Conservation (phyloP, 2,329 filamentous ascomycete species). For the Drechmeria coniospora region DNA sequence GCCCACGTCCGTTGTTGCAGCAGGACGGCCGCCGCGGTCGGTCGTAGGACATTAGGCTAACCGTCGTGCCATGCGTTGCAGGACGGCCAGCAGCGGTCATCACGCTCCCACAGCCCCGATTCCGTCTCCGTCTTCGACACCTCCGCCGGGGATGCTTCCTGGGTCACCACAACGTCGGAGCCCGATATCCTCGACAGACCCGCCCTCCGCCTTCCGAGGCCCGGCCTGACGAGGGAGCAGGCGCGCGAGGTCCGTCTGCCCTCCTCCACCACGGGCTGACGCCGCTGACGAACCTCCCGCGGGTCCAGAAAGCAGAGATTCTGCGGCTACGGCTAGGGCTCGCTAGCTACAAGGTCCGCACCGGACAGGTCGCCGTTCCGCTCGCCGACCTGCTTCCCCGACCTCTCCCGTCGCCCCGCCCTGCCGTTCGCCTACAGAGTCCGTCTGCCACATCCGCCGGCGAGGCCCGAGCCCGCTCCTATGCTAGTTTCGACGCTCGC, state of each 20-base stretch:
- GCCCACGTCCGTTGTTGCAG: no score
- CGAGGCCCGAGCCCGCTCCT: not conserved
- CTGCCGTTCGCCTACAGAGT: slow-evolving; percentile 11
- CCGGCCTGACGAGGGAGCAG: slow-evolving; percentile 33
- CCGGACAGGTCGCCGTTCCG: slow-evolving; percentile 53
- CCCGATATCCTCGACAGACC: slow-evolving; percentile 18
- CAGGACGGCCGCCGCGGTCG: no score
- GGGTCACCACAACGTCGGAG: slow-evolving; percentile 33
- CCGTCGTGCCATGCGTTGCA: not conserved
- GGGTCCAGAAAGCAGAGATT: slow-evolving; percentile 42
- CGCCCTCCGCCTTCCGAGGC: slow-evolving; percentile 4
- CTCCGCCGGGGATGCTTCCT: slow-evolving; percentile 30
- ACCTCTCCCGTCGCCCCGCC: slow-evolving; percentile 11
- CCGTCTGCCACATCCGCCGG: slow-evolving; percentile 3
- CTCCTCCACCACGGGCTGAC: not conserved
- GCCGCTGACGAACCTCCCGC: slow-evolving; percentile 3
- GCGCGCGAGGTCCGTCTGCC: slow-evolving; percentile 29
- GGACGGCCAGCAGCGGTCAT: slow-evolving; percentile 3
- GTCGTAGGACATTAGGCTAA: no score
- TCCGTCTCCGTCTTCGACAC: slow-evolving; percentile 35
- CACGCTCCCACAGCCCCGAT: slow-evolving; percentile 22
- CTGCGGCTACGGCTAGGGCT: slow-evolving; percentile 54
- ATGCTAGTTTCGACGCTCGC: slow-evolving; percentile 12
- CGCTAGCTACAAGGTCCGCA: slow-evolving; percentile 61
- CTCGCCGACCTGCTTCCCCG: slow-evolving; percentile 39